Evolutionary conservation across 2,329 filamentous ascomycete species (phyloP).

Genomic region (Boeremia lycopersici): DNA sequence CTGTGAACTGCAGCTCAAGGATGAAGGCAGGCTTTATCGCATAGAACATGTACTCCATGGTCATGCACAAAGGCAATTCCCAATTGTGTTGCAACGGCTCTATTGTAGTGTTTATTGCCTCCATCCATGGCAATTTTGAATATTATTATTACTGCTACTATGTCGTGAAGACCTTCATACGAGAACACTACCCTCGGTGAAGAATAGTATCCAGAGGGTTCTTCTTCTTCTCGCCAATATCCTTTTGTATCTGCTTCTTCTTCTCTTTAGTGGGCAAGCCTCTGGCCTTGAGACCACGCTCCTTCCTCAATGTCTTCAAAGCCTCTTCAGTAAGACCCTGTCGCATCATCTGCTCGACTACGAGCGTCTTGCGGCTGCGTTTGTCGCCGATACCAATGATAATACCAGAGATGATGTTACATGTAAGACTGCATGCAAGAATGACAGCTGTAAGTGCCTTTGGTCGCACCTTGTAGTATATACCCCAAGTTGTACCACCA

Average conservation of each 20-base stretch:
- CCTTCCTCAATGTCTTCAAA: constrained; percentile 60
- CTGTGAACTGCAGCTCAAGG: constrained; percentile 47
- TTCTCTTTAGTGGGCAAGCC: constrained; percentile 35
- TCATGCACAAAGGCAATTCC: constrained; percentile 50
- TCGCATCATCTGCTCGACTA: constrained; percentile 74
- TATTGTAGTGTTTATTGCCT: constrained; percentile 47
- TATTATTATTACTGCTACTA: constrained; percentile 10
- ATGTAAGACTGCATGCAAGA: constrained; percentile 76
- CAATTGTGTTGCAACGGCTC: constrained; percentile 50
- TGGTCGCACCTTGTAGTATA: constrained; percentile 71
- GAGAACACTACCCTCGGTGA: constrained; percentile 27
- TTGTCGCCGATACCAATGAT: constrained; percentile 78
- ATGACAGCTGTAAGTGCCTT: constrained; percentile 81
- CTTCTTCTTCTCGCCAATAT: constrained; percentile 30
- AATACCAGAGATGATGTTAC: constrained; percentile 77
- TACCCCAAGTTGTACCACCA: constrained; percentile 78
- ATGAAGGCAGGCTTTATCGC: constrained; percentile 53
- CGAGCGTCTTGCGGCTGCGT: constrained; percentile 81
- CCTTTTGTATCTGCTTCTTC: constrained; percentile 29
- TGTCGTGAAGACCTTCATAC: not conserved
- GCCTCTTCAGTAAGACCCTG: constrained; percentile 75
- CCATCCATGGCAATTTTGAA: not conserved
- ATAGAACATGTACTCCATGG: constrained; percentile 52
- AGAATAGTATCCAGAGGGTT: constrained; percentile 35
- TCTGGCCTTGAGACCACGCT: constrained; percentile 41